A percentile compares a stretch with the other conserved stretches of the same genome.
phyloP scores from a whole-genome alignment of 2,329 filamentous ascomycete species.

The Thyridium curvatum region DNA sequence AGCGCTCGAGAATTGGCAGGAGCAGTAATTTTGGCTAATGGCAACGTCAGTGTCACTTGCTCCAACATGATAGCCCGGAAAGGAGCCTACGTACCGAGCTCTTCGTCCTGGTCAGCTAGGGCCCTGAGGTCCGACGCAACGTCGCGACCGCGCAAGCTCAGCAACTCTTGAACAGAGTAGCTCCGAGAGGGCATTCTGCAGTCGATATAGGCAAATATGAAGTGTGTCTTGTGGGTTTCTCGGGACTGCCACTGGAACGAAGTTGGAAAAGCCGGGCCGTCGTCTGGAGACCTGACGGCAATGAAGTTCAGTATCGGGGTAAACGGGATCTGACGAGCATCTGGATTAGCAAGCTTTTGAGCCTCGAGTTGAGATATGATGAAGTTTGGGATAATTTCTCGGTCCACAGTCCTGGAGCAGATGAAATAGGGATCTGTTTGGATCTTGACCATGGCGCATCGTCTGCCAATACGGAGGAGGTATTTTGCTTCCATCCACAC shows the following conservation, averaged over 20 bases:
- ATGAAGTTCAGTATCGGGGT: constrained; percentile 9
- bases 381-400: constrained; percentile 5
- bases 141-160: constrained; percentile 7
- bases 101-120: constrained; percentile 4
- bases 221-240: constrained; percentile 6
- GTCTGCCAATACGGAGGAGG: constrained; percentile 5
- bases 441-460: constrained; percentile 3
- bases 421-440: not conserved
- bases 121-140: constrained; percentile 2
- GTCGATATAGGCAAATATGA: constrained; percentile 10
- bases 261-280: constrained; percentile 1
- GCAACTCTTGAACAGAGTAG: constrained; percentile 11
- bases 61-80: too few species aligned
- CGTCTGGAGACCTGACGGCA: constrained; percentile 7
- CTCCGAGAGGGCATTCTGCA: constrained; percentile 8
- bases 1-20: not conserved
- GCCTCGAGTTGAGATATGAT: constrained; percentile 10
- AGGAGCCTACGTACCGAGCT: constrained; percentile 5
- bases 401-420: not conserved
- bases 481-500: constrained; percentile 7
- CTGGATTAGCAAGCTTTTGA: constrained; percentile 10
- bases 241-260: constrained; percentile 10
- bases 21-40: too few species aligned
- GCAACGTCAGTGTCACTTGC: not conserved
- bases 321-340: constrained; percentile 2